Conservation (phyloP, 805 yeast species). For the Sungouiozyma intestinalis region DNA sequence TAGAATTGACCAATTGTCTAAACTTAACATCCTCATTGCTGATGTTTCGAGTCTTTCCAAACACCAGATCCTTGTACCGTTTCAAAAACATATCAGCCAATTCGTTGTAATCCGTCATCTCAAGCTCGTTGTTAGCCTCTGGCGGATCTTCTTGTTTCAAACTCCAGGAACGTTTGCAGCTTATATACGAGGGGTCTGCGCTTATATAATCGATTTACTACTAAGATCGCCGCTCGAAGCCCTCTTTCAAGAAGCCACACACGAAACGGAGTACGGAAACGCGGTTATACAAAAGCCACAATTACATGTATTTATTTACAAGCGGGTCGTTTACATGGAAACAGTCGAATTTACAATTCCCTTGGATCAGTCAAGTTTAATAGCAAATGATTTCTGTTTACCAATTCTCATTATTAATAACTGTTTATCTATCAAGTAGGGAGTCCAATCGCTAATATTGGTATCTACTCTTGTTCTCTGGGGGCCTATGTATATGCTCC, state of each 20-base stretch:
- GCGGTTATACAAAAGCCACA: neutral
- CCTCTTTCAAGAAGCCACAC: neutral
- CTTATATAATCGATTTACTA: neutral
- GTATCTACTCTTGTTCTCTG: slow-evolving; percentile 41
- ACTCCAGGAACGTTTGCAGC: too few relatives aligned
- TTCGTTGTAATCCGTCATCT: slow-evolving; percentile 1
- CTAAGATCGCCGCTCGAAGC: neutral
- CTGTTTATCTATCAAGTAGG: slow-evolving; percentile 45
- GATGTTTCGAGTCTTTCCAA: slow-evolving; percentile 9
- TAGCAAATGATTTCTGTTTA: slow-evolving; percentile 48
- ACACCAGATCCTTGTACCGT: slow-evolving; percentile 14
- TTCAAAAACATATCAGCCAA: slow-evolving; percentile 16
- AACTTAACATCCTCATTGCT: slow-evolving; percentile 6
- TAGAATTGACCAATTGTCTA: slow-evolving; percentile 10
- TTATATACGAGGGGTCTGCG: neutral
- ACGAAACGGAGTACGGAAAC: neutral
- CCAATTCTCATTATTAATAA: slow-evolving; percentile 65
- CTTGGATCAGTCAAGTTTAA: neutral
- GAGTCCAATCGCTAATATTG: slow-evolving; percentile 37
- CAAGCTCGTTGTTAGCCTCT: neutral
- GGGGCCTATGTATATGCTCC: slow-evolving; percentile 65
- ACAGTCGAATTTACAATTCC: neutral
- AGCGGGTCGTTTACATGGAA: too few relatives aligned
- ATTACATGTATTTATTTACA: neutral
- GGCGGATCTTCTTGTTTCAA: neutral